Conservation (phyloP, 768 basidiomycete species). For the Kwoniella europaea region DNA sequence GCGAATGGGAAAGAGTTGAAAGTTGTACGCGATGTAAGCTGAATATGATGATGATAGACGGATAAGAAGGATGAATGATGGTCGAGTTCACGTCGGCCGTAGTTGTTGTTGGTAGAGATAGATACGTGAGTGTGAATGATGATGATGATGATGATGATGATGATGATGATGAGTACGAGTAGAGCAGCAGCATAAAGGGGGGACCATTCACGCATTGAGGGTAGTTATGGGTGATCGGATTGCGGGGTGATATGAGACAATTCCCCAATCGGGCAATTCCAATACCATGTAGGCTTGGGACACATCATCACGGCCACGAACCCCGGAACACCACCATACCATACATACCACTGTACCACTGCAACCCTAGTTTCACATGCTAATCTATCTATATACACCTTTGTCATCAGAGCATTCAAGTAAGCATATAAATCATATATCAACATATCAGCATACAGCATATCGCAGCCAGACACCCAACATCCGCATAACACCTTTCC, state of each 20-base stretch:
- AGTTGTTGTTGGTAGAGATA: too few species aligned
- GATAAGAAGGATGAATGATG: too few species aligned
- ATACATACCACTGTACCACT: too few species aligned
- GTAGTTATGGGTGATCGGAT: too few species aligned
- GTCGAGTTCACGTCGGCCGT: too few species aligned
- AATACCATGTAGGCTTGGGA: background rate
- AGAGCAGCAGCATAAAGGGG: background rate
- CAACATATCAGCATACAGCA: too few species aligned
- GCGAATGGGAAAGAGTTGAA: background rate
- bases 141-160: too few species aligned
- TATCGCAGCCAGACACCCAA: background rate
- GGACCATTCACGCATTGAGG: background rate
- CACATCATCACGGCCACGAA: too few species aligned
- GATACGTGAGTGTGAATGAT: too few species aligned
- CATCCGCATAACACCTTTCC: background rate
- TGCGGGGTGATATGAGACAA: background rate
- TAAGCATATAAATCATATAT: background rate
- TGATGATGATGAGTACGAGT: background rate
- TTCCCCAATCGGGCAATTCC: background rate
- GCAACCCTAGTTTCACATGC: background rate
- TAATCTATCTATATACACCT: background rate
- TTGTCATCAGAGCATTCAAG: conserved; percentile 3
- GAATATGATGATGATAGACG: too few species aligned
- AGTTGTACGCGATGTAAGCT: background rate
- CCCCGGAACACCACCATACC: background rate